Conservation (phyloP, 1,284 basidiomycete species). For the Irpex lacteus region DNA sequence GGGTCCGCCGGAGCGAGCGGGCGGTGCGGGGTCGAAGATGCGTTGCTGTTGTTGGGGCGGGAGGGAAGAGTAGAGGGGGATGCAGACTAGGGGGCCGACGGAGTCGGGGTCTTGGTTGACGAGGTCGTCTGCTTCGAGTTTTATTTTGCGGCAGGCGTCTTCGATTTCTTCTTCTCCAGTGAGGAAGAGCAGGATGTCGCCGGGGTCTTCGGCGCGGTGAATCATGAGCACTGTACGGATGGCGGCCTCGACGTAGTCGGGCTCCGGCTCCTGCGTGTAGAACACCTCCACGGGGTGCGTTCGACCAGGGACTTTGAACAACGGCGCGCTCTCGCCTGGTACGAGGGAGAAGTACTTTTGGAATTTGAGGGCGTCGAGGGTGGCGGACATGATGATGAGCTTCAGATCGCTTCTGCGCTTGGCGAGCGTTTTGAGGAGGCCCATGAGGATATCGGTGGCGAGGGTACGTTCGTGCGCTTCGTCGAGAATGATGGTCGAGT, state of each 20-base stretch:
- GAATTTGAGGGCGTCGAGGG: constrained; percentile 96
- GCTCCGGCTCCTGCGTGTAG: constrained; percentile 95
- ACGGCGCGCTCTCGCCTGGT: constrained; percentile 56
- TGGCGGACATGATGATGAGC: constrained; percentile 98
- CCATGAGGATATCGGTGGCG: constrained; percentile 99
- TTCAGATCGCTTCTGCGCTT: constrained; percentile 88
- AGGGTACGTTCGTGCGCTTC: constrained; percentile 99
- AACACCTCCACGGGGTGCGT: constrained; percentile 97
- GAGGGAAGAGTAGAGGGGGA: constrained; percentile 92
- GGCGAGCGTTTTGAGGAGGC: constrained; percentile 77
- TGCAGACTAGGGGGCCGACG: constrained; percentile 84
- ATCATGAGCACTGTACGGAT: constrained; percentile 98
- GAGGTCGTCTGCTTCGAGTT: constrained; percentile 84
- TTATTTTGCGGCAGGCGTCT: constrained; percentile 93
- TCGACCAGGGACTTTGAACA: constrained; percentile 95
- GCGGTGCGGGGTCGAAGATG: constrained; percentile 89
- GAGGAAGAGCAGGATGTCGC: constrained; percentile 93
- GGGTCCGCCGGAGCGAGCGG: constrained; percentile 64
- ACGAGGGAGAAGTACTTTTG: constrained; percentile 89
- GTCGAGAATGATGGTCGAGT: constrained; percentile 97
- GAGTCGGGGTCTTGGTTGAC: constrained; percentile 66
- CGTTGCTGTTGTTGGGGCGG: constrained; percentile 93
- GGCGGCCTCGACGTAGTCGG: constrained; percentile 96
- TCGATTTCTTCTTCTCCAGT: constrained; percentile 99
- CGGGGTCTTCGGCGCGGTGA: constrained; percentile 92